Conservation (phyloP, 495 filamentous ascomycete genomes). For the Elaphomyces granulatus region DNA sequence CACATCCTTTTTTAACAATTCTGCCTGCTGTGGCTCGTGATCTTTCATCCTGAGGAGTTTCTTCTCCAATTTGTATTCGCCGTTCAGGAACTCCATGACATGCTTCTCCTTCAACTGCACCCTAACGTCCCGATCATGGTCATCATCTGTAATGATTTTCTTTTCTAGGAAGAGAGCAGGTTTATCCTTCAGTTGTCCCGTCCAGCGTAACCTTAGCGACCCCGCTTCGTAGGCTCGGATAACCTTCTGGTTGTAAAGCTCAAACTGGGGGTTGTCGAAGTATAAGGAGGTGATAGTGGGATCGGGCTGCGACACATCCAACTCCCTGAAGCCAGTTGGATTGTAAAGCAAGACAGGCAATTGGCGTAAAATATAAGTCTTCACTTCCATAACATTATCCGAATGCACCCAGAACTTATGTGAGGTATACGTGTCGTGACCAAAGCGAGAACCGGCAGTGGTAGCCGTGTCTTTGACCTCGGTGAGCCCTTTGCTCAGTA, state of each 20-base stretch:
- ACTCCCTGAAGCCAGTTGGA: slow-evolving; percentile 62
- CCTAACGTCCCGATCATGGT: slow-evolving; percentile 57
- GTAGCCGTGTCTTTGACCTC: slow-evolving; percentile 26
- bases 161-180: slow-evolving; percentile 77
- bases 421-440: slow-evolving; percentile 62
- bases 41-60: slow-evolving; percentile 66
- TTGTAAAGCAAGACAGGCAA: slow-evolving; percentile 89
- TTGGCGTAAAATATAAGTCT: slow-evolving; percentile 81
- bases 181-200: slow-evolving; percentile 62
- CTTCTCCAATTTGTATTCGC: slow-evolving; percentile 87
- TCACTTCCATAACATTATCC: slow-evolving; percentile 90
- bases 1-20: slow-evolving; percentile 51
- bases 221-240: slow-evolving; percentile 60
- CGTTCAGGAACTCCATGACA: slow-evolving; percentile 72
- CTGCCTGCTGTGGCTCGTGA: slow-evolving; percentile 43
- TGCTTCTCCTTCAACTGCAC: slow-evolving; percentile 90
- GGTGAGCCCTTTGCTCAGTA: slow-evolving; percentile 41
- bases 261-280: slow-evolving; percentile 78
- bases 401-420: slow-evolving; percentile 97
- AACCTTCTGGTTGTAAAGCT: slow-evolving; percentile 75
- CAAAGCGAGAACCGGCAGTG: slow-evolving; percentile 18
- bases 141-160: slow-evolving; percentile 65
- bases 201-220: slow-evolving; percentile 83
- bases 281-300: slow-evolving; percentile 91
- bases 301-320: slow-evolving; percentile 60